phyloP scores from a whole-genome alignment of 2,329 filamentous ascomycete genomes.

The Ceratocystis cubensis region DNA sequence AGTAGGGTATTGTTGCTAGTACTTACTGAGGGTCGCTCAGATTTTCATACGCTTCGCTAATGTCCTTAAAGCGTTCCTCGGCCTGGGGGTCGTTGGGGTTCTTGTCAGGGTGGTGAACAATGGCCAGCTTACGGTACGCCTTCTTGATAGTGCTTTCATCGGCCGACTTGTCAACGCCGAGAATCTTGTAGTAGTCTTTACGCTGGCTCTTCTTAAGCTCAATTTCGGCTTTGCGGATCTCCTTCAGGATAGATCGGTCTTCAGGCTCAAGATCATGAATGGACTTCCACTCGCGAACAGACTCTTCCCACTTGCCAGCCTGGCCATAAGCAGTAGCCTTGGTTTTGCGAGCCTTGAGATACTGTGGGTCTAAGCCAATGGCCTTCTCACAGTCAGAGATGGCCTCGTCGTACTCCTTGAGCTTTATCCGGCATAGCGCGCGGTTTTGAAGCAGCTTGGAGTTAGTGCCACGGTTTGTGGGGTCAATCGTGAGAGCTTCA shows the following conservation, averaged over 20 bases:
- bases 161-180: slow-evolving; percentile 76
- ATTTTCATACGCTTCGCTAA: slow-evolving; percentile 92
- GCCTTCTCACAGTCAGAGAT: slow-evolving; percentile 79
- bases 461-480: slow-evolving; percentile 80
- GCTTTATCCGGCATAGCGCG: slow-evolving; percentile 67
- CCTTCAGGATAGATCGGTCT: slow-evolving; percentile 67
- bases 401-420: slow-evolving; percentile 72
- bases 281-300: slow-evolving; percentile 75
- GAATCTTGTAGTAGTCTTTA: slow-evolving; percentile 98
- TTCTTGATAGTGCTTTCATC: slow-evolving; percentile 82
- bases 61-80: slow-evolving; percentile 91
- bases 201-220: slow-evolving; percentile 95
- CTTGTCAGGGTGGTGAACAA: slow-evolving; percentile 94
- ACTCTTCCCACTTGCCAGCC: slow-evolving; percentile 83
- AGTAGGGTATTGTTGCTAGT: neutral
- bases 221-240: slow-evolving; percentile 79
- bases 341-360: slow-evolving; percentile 84
- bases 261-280: slow-evolving; percentile 72
- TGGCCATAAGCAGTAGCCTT: slow-evolving; percentile 81
- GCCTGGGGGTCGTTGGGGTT: slow-evolving; percentile 77
- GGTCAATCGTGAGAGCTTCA: slow-evolving; percentile 71
- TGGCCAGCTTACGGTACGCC: slow-evolving; percentile 88
- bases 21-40: slow-evolving; percentile 85
- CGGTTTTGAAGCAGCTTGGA: slow-evolving; percentile 91
- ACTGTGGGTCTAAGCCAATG: slow-evolving; percentile 67